These are phyloP conservation scores for Auriculariales sp. DNA, from an alignment of 768 basidiomycete species.

Conservation along the genomic window DNA sequence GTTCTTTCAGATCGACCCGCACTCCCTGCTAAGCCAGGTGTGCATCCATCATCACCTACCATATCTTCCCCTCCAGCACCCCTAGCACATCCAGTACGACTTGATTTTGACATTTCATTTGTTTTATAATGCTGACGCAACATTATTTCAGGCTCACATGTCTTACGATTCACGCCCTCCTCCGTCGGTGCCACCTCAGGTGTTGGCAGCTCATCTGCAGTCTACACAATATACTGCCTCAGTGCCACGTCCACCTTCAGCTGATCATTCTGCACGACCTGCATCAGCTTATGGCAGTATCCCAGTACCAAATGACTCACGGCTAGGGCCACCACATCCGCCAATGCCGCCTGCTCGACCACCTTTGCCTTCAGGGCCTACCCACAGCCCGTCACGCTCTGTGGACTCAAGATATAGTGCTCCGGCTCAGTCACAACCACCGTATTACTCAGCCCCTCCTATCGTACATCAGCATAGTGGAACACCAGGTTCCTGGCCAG, in stretches of 20 bases:
- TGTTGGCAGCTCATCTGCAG: no score
- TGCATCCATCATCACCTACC: neutral
- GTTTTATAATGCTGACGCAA: neutral
- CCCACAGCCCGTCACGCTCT: conserved; percentile 4
- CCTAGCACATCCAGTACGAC: no score
- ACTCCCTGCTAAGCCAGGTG: neutral
- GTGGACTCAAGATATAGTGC: no score
- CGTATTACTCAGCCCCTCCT: no score
- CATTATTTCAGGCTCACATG: neutral
- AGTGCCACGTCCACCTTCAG: conserved; percentile 15
- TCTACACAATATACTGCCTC: no score
- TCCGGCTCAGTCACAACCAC: no score
- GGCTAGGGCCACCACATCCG: conserved; percentile 11
- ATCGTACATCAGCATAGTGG: no score
- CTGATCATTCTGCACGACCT: conserved; percentile 11
- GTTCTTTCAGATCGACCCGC: neutral
- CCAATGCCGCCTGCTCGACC: conserved; percentile 9
- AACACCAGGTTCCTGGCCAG: no score
- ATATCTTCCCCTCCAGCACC: neutral
- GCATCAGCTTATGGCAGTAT: conserved; percentile 15
- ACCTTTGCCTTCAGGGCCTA: conserved; percentile 10
- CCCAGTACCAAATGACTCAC: conserved; percentile 9
- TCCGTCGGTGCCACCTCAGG: no score
- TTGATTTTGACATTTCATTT: no score
- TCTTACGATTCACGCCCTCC: no score